Base-by-base conservation (phyloP, 2,329 filamentous ascomycete species). In the Cordyceps fumosorosea region DNA sequence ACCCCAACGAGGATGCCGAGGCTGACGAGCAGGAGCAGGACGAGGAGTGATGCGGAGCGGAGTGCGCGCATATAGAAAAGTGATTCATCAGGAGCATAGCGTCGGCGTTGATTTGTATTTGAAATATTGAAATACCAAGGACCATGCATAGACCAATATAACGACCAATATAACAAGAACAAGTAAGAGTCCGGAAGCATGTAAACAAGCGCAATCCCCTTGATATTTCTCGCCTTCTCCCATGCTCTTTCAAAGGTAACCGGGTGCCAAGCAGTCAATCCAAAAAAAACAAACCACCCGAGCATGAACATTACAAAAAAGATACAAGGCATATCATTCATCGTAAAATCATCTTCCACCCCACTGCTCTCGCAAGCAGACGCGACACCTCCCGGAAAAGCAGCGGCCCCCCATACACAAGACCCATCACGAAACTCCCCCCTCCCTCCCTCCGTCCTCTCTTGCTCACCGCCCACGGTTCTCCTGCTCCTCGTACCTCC, bases 1-100 rank as follows among this genome's bases (percentile, higher is more conserved):
- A 97, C 73, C 89, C 91, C 6, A 83, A 84, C 61, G 88, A 91
- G 65, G 80, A 81, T 29, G 78, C 78, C 14, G 70, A 77, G 54
- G 71, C 75, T 32, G 72, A 73, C 44, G 79, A 79, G 14, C 76
- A 79, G 14, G 73, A 76, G 51, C 74, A 76, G 26, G 69, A 70
- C 12, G 67, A 70, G 47, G 68, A 70, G 48, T 66, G 64, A 45
- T 42, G 51, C 3, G 18, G 16, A 52, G 20, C 3, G 34, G 10
- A 45, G 22, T 11, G 44, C 11, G 56, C 48, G 47, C 8, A 16
- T 32, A 32, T n/a, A 6, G 16, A 64, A 60, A 52, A 50, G 47
- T 54, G 40, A 54, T 54, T 53, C 34, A 42, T 63, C 20, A 62
- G n/a, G 62, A 71, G 74, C 76, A 78, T 79, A 78, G 77, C 76